These are phyloP conservation scores for Schizochytrium sp. DNA, from an alignment of 108 stramenopile species.

Conservation along the genomic window DNA sequence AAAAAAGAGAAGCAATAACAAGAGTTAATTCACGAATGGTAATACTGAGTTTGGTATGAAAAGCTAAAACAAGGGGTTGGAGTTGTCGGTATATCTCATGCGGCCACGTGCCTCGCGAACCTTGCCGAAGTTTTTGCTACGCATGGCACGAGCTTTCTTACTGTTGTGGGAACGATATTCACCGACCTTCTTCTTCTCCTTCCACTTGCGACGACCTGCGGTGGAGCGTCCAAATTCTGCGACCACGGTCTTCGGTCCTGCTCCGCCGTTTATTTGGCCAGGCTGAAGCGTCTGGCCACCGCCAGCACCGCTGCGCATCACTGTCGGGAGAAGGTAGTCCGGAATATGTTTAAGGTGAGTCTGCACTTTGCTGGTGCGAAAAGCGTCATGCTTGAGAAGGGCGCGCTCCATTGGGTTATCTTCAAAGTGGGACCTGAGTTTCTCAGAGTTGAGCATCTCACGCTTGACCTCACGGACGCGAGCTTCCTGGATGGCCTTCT, in stretches of 20 bases:
- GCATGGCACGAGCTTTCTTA: neutral
- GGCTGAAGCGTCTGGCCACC: neutral
- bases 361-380: neutral
- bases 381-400: conserved; percentile 82
- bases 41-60: no score
- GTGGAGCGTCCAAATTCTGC: neutral
- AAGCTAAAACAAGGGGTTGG: no score
- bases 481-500: conserved; percentile 85
- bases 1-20: no score
- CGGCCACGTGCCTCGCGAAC: no score
- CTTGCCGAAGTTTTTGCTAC: no score
- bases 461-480: conserved; percentile 90
- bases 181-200: conserved; percentile 41
- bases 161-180: conserved; percentile 16
- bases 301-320: no score
- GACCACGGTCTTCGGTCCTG: neutral
- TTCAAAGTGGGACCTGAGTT: conserved; percentile 91
- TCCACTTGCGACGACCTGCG: conserved; percentile 32
- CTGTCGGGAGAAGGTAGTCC: conserved; percentile 45
- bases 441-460: conserved; percentile 92
- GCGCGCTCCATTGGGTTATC: conserved; percentile 91
- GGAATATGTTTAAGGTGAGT: conserved; percentile 40
- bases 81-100: no score
- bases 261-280: neutral
- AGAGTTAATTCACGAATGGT: no score